These are phyloP conservation scores for Mycena epipterygia DNA, from an alignment of 768 basidiomycete genomes.

Conservation along the genomic window DNA sequence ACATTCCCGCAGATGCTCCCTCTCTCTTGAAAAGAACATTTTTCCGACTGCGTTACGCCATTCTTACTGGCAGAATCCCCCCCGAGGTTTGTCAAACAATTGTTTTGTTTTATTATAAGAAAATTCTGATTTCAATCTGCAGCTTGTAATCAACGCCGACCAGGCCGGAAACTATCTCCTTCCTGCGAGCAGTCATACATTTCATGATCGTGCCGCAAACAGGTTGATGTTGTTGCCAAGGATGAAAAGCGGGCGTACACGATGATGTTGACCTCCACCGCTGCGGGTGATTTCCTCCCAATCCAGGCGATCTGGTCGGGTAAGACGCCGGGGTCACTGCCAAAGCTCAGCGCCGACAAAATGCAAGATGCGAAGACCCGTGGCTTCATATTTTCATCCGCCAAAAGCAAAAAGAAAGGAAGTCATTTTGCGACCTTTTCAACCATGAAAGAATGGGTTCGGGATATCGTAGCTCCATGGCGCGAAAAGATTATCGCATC, in stretches of 20 bases:
- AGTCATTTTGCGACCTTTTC: too few species aligned
- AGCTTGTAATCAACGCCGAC: conserved; percentile 33
- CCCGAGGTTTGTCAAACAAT: background rate
- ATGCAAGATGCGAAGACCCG: background rate
- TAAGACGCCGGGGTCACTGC: conserved; percentile 15
- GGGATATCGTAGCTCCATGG: too few species aligned
- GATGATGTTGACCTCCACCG: conserved; percentile 32
- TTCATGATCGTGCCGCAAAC: conserved; percentile 32
- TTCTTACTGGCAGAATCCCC: background rate
- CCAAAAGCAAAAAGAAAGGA: too few species aligned
- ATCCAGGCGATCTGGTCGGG: conserved; percentile 43
- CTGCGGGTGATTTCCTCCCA: conserved; percentile 37
- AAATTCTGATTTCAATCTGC: background rate
- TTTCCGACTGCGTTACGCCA: conserved; percentile 6
- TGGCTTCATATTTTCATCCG: too few species aligned
- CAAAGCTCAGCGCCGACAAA: background rate
- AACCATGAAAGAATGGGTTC: too few species aligned
- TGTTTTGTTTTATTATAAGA: background rate
- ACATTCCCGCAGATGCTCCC: conserved; percentile 29
- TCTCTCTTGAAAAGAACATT: background rate
- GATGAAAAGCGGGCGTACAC: conserved; percentile 40
- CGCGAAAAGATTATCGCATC: background rate
- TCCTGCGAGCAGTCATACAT: conserved; percentile 29
- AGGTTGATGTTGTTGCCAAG: conserved; percentile 37
- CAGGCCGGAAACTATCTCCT: conserved; percentile 31